Base-by-base conservation (phyloP, 73 alveolate species). In the Halteria grandinella region DNA sequence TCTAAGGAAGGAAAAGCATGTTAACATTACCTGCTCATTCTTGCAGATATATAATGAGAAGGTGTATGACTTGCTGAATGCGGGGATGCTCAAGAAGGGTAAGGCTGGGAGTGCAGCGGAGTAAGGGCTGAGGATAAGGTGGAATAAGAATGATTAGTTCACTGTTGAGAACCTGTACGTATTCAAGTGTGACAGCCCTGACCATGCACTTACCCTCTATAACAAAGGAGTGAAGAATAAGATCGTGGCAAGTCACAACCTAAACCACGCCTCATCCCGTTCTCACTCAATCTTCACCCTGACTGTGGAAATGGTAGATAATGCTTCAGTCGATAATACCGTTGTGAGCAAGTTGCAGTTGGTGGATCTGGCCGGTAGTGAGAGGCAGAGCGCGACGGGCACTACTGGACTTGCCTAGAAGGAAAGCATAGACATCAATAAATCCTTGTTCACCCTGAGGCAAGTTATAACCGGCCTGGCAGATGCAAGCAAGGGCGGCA, bases 291-390 rank as follows among this genome's bases (percentile, higher is more conserved):
- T 96, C 23, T 89, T 96, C 64, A 94, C 95, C 55, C 51, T 96
- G 10, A 88, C 75, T 33, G 52, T 96, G 15, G 94, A 94, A 49
- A 87, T 90, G 41, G 90, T 75, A 25, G 95, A 92, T 25, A 49
- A 66, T 6, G 78, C 86, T 17, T 83, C 90, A 25, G 91, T 87
- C 20, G 98, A 96, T 63, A 93, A 85, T 57, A 60, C 79, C 14
- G 82, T 86, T 33, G 69, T 66, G 28, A 86, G 97, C 17, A 96
- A 96, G 75, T 89, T 96, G 60, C 88, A 95, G 58, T 73, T 96
- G 31, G 98, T 96, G 0, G 99, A 96, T 89, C 82, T 96, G 59
- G 99, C 99, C 10, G 99, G 99, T 15, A 81, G 97, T 64, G 99
- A 96, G 63, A 72, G 98, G 48, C 88, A 88, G 20, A 79, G 97